A percentile compares a stretch with the other conserved stretches of the same genome.
Evolutionary conservation across 225 moss, liverwort and hornwort genomes (phyloP).

Genomic region (Rhytidiadelphus loreus): DNA sequence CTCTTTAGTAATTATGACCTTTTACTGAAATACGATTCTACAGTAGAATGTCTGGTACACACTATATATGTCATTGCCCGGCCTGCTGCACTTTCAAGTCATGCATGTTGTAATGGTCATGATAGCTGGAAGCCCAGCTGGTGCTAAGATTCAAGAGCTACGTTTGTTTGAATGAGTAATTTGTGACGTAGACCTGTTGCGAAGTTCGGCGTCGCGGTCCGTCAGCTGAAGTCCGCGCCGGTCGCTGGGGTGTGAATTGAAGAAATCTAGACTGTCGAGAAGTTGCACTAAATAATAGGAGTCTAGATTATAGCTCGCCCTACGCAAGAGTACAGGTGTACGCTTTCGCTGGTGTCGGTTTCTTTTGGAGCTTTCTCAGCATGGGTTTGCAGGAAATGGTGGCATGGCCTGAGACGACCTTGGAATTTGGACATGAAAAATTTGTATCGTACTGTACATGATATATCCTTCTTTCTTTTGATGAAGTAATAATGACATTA

Average conservation of each 20-base stretch:
- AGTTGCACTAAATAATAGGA: too few species aligned
- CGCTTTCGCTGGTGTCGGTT: neutral
- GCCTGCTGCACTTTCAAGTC: neutral
- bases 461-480: neutral
- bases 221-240: too few species aligned
- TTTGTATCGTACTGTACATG: neutral
- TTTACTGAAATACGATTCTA: neutral
- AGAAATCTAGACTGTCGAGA: neutral
- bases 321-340: neutral
- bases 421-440: neutral
- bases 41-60: neutral
- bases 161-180: neutral
- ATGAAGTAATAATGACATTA: neutral
- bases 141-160: neutral
- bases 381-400: neutral
- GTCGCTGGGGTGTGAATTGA: neutral
- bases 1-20: neutral
- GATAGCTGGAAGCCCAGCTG: neutral
- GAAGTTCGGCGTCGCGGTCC: neutral
- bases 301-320: neutral
- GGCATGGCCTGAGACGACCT: neutral
- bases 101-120: neutral
- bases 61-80: too few species aligned
- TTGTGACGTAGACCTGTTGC: neutral
- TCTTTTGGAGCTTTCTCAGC: conserved; percentile 1